These are phyloP conservation scores for Sporisorium scitamineum DNA, from an alignment of 1,284 basidiomycete species.

Conservation along the genomic window DNA sequence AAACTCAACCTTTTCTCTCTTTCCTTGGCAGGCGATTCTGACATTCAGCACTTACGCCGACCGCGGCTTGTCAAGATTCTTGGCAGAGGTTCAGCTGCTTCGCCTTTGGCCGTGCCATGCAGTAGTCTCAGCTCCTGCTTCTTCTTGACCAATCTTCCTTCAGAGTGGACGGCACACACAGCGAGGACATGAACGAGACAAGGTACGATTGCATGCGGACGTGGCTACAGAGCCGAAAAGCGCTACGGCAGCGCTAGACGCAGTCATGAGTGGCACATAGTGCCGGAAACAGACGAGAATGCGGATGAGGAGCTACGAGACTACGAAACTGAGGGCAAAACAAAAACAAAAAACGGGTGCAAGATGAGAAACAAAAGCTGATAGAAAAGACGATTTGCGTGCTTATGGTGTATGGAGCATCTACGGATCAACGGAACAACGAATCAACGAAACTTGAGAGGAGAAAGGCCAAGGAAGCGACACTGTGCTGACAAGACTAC, in stretches of 20 bases:
- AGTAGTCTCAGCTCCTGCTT: too few relatives aligned
- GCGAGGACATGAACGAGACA: too few relatives aligned
- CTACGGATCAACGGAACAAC: neutral
- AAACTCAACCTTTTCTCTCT: neutral
- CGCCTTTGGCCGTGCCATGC: too few relatives aligned
- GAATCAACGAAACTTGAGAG: neutral
- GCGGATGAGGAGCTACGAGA: conserved; percentile 6
- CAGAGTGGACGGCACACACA: neutral
- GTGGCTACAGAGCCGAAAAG: neutral
- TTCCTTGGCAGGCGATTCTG: neutral
- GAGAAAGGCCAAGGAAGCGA: neutral
- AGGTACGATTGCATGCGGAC: conserved; percentile 2
- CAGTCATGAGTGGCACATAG: neutral
- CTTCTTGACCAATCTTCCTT: too few relatives aligned
- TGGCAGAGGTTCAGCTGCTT: conserved; percentile 2
- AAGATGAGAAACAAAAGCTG: neutral
- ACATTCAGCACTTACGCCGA: neutral
- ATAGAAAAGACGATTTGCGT: neutral
- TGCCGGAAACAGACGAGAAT: neutral
- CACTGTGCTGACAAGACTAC: neutral
- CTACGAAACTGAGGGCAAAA: neutral
- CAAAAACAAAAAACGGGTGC: too few relatives aligned
- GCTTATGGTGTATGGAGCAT: neutral
- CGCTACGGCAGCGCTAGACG: neutral
- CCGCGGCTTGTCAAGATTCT: conserved; percentile 10